Base-by-base conservation (phyloP, 2,329 filamentous ascomycete species). In the Pestalotiopsis sp. region DNA sequence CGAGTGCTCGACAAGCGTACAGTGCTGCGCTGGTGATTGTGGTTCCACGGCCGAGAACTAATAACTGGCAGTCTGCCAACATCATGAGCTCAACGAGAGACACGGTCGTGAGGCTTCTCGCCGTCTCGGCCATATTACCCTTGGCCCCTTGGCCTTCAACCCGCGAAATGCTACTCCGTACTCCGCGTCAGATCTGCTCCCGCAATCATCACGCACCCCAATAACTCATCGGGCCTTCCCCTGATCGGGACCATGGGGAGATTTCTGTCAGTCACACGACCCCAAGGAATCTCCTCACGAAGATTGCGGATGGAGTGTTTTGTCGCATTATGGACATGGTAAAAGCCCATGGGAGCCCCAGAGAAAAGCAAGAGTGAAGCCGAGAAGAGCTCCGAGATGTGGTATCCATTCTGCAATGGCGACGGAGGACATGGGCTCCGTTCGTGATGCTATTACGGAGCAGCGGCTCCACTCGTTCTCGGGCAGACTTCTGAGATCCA, bases 301-400 rank as follows among this genome's bases (percentile, higher is more conserved):
- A 23, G 49, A 64, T 52, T 52, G 41, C 41, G 61, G 38, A 64
- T 64, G 61, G 61, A 64, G 61, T 38, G 61, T 52, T 52, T n/a
- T 41, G 38, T 23, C 20, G 25, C n/a, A 41, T 64, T 45, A 38
- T 49, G 61, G 61, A 52, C 27, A 36, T 39, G 59, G 36, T 27
- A 13, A 64, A 31, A 31, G 36, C 61, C 61, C 61, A 64, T 64
- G 61, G 61, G 61, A 64, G 61, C 61, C 61, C 61, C 61, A 64
- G 61, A 64, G 61, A n/a, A 61, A 61, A 25, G 23, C 57, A 59
- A 25, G 57, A 59, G 25, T 27, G 57, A 62, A 20, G 39, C 61
- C 61, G 61, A 64, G 41, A 17, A 49, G 38, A 17, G 39, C 41
- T 45, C 61, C 61, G 61, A 45, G 61, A 36, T 23, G 38, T 45